These are phyloP conservation scores for Colletotrichum australisinense DNA, from an alignment of 2,329 filamentous ascomycete species.

Conservation along the genomic window DNA sequence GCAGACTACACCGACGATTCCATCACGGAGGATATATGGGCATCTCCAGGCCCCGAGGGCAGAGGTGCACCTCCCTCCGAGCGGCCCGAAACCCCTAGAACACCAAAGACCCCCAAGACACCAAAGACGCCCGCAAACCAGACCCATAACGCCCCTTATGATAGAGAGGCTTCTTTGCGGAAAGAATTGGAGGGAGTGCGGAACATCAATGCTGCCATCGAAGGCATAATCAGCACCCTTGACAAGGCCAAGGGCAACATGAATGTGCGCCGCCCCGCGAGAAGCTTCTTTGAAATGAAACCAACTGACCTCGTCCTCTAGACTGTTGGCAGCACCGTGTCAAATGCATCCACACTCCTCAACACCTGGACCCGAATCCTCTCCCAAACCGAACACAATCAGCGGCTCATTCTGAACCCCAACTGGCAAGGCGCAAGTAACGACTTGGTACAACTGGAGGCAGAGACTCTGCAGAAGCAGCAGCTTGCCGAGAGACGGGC, in stretches of 20 bases:
- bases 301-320: constrained; percentile 45
- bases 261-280: constrained; percentile 63
- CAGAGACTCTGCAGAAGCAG: constrained; percentile 78
- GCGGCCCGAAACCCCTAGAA: constrained; percentile 61
- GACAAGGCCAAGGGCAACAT: constrained; percentile 82
- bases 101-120: constrained; percentile 57
- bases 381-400: constrained; percentile 97
- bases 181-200: constrained; percentile 86
- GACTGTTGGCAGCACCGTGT: constrained; percentile 88
- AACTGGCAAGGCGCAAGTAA: constrained; percentile 90
- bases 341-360: constrained; percentile 87
- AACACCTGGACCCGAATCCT: constrained; percentile 97
- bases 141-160: constrained; percentile 56
- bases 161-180: constrained; percentile 79
- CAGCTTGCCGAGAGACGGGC: constrained; percentile 82
- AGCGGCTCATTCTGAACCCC: constrained; percentile 88
- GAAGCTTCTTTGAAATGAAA: neutral
- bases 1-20: constrained; percentile 58
- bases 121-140: constrained; percentile 54
- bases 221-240: constrained; percentile 78
- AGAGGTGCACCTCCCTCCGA: constrained; percentile 41
- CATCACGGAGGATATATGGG: constrained; percentile 60
- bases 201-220: constrained; percentile 88
- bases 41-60: constrained; percentile 53
- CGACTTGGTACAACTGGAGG: constrained; percentile 88